Conservation (phyloP, 768 basidiomycete genomes). For the Naganishia vaughanmartiniae region DNA sequence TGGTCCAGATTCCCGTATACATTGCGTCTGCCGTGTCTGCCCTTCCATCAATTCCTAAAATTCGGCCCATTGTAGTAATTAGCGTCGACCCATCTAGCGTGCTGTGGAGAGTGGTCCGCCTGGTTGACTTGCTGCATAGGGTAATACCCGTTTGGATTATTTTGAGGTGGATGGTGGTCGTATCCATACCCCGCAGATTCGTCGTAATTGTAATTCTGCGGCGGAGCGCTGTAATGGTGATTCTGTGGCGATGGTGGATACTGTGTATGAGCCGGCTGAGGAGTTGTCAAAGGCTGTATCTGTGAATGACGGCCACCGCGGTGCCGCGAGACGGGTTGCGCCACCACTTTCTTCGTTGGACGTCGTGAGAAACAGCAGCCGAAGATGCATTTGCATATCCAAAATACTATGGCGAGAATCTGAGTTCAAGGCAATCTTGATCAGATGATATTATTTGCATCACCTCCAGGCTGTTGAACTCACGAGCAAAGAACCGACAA, state of each 20-base stretch:
- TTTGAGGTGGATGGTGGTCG: slow-evolving; percentile 5
- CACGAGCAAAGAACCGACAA: slow-evolving; percentile 45
- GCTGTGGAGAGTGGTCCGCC: not conserved
- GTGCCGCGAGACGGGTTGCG: not conserved
- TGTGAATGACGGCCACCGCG: slow-evolving; percentile 12
- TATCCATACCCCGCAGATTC: slow-evolving; percentile 10
- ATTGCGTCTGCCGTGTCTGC: not conserved
- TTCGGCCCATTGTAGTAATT: slow-evolving; percentile 40
- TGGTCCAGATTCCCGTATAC: not conserved
- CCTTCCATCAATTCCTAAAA: slow-evolving; percentile 24
- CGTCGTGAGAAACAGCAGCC: slow-evolving; percentile 36
- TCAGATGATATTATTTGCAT: not conserved
- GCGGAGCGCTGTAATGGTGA: slow-evolving; percentile 5
- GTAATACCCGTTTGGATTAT: slow-evolving; percentile 6
- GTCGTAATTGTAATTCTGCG: slow-evolving; percentile 19
- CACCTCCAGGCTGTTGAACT: slow-evolving; percentile 29
- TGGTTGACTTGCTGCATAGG: slow-evolving; percentile 19
- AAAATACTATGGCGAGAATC: slow-evolving; percentile 42
- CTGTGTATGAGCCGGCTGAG: slow-evolving; percentile 17
- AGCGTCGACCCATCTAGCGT: slow-evolving; percentile 38
- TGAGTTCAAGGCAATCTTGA: not conserved
- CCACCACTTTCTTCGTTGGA: slow-evolving; percentile 10
- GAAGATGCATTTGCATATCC: slow-evolving; percentile 38
- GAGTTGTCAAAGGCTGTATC: not conserved
- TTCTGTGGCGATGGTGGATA: slow-evolving; percentile 25